Percentiles rank a stretch among this genome's conserved stretches.
Conservation (phyloP, 139 green algal species). For the Chlorella sp. region DNA sequence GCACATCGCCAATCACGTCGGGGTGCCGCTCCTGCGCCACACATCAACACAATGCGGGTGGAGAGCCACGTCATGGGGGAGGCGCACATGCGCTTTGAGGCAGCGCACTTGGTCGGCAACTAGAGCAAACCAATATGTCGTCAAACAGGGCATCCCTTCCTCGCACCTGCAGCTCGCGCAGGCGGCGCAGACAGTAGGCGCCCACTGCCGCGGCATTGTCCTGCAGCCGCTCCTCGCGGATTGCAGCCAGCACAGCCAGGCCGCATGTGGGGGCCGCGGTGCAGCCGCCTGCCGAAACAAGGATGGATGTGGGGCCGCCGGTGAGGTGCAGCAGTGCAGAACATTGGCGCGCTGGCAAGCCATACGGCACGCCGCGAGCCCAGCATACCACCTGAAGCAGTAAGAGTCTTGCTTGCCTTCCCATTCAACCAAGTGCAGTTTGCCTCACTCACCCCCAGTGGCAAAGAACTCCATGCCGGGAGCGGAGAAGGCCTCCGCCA, state of each 20-base stretch:
- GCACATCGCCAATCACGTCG: slow-evolving; percentile 89
- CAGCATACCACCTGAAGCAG: too few species aligned
- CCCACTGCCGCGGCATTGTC: slow-evolving; percentile 40
- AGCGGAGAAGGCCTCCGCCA: slow-evolving; percentile 72
- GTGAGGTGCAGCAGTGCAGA: too few species aligned
- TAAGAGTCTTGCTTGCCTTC: too few species aligned
- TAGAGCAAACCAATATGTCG: too few species aligned
- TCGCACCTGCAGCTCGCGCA: slow-evolving; percentile 30
- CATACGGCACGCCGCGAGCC: too few species aligned
- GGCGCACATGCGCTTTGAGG: too few species aligned
- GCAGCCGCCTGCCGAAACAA: slow-evolving; percentile 16
- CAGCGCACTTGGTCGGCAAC: too few species aligned
- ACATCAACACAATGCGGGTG: too few species aligned
- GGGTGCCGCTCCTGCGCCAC: slow-evolving; percentile 74
- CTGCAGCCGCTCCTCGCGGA: slow-evolving; percentile 50
- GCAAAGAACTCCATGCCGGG: slow-evolving; percentile 93
- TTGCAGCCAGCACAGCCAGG: slow-evolving; percentile 83
- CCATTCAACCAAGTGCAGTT: too few species aligned
- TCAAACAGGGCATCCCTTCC: neutral
- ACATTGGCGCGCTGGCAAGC: too few species aligned
- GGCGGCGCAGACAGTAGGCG: slow-evolving; percentile 36
- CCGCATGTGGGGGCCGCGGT: slow-evolving; percentile 85
- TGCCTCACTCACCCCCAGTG: slow-evolving; percentile 84
- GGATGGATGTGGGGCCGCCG: neutral
- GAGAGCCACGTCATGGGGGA: too few species aligned